Conservation (phyloP, 352 stramenopile species). For the Globisporangium carolinianum region DNA sequence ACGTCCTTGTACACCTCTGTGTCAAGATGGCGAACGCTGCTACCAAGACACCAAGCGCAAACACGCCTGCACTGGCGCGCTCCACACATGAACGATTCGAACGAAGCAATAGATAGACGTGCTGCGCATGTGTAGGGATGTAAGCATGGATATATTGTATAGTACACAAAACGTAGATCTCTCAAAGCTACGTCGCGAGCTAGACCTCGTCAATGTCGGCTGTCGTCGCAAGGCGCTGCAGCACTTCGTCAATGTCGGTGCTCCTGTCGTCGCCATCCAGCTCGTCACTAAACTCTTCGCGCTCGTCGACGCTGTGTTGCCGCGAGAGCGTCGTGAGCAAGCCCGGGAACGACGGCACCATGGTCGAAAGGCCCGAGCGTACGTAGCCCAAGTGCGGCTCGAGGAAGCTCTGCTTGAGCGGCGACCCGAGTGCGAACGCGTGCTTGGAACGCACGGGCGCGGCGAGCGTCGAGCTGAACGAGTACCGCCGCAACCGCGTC, state of each 20-base stretch:
- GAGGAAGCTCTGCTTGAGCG: constrained; percentile 9
- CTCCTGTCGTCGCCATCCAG: background rate
- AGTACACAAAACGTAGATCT: background rate
- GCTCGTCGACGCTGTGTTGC: constrained; percentile 12
- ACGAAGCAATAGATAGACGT: too few relatives aligned
- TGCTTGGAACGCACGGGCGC: constrained; percentile 4
- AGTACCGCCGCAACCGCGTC: constrained; percentile 11
- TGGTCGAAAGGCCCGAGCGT: constrained; percentile 9
- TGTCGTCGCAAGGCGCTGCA: too few relatives aligned
- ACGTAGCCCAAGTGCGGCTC: constrained; percentile 12
- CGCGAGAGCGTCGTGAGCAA: constrained; percentile 5
- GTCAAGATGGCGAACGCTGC: too few relatives aligned
- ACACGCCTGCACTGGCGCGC: too few relatives aligned
- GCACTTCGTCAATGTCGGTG: constrained; percentile 10
- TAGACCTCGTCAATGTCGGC: constrained; percentile 1
- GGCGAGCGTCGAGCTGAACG: constrained; percentile 4
- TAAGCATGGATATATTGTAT: background rate
- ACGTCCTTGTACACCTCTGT: too few relatives aligned
- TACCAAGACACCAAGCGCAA: too few relatives aligned
- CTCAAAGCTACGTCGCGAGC: background rate
- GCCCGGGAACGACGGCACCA: constrained; percentile 7
- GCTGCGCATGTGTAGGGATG: too few relatives aligned
- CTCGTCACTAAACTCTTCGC: constrained; percentile 7
- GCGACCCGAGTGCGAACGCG: constrained; percentile 6
- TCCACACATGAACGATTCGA: too few relatives aligned